Base-by-base conservation (phyloP, 495 filamentous ascomycete genomes). In the Neurospora sp. region DNA sequence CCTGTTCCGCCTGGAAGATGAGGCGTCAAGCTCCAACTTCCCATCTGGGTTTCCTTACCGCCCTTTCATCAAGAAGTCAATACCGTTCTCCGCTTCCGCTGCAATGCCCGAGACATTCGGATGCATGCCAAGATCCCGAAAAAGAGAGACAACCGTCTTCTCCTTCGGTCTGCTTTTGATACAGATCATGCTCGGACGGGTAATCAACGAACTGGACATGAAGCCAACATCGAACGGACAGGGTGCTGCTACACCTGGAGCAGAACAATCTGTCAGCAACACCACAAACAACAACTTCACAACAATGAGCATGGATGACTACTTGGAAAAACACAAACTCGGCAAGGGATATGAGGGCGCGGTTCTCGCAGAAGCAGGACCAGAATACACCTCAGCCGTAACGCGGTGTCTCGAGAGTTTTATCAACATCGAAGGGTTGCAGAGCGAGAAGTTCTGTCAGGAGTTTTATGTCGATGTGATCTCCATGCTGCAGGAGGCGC, bases 371-470 rank as follows among this genome's bases (percentile, higher is more conserved):
- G n/a, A n/a, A n/a, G 74, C 40, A 1, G 74, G 74, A 4, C 20
- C 23, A 4, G 54, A 75, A 5, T 75, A 75, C 38, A 69, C 9
- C 1, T 38, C 20, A 1, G 69, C 66, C 1, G 71, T 73, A 5
- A 44, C 70, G 14, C 40, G 74, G 71, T 75, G 71, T 69, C 71
- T 75, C 10, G 37, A 69, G 31, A 75, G 39, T 18, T 39, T 73
- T 7, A 37, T 73, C 23, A 72, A 42, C 16, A 66, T 75, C 16
- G 71, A 20, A 0, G 71, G 74, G 0, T 69, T 76, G 37, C 62
- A 75, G n/a, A 54, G 59, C 27, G 73, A 75, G 5, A 27, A 27
- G 27, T 76, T 76, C 37, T 76, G 74, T 38, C 74, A 72, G 14
- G 23, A 71, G 0, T 74, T 77, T 66, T 72, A 73, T 35, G 72